Evolutionary conservation across 495 filamentous ascomycete genomes (phyloP).

Genomic region (Neurospora sp.): DNA sequence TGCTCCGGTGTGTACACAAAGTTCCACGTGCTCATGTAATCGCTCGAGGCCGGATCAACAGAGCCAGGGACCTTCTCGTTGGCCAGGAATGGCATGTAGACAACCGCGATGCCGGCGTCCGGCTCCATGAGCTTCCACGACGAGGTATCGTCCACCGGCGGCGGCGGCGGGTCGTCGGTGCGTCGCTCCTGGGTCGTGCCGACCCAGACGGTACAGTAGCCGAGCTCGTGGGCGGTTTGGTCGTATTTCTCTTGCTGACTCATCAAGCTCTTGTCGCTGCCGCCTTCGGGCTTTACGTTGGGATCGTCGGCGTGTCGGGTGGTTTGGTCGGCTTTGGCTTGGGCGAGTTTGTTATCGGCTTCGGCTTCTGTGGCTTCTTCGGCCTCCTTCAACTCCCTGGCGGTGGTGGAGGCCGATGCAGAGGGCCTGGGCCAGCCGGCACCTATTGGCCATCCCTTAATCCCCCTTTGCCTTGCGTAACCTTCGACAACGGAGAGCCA

Average conservation of each 20-base stretch:
- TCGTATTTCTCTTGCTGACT: conserved; percentile 17
- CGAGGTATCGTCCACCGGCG: conserved; percentile 45
- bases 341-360: conserved; percentile 51
- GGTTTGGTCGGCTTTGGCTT: conserved; percentile 46
- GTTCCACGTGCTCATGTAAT: conserved; percentile 95
- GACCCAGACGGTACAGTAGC: conserved; percentile 93
- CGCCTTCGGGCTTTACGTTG: not conserved
- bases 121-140: conserved; percentile 67
- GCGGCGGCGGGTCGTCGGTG: conserved; percentile 45
- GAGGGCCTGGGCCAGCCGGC: conserved; percentile 72
- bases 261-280: conserved; percentile 15
- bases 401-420: conserved; percentile 43
- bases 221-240: conserved; percentile 49
- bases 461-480: conserved; percentile 75
- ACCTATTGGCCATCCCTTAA: conserved; percentile 89
- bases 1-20: conserved; percentile 87
- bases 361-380: conserved; percentile 50
- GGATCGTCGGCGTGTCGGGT: conserved; percentile 15
- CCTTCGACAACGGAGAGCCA: conserved; percentile 91
- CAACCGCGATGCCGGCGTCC: conserved; percentile 74
- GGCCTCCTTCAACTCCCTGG: conserved; percentile 57
- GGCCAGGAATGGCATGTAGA: conserved; percentile 83
- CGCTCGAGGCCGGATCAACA: conserved; percentile 68
- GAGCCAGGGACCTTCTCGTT: conserved; percentile 62
- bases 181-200: conserved; percentile 65